These are phyloP conservation scores for Hymenoscyphus occultus DNA, from an alignment of 2,329 filamentous ascomycete genomes.

Conservation along the genomic window DNA sequence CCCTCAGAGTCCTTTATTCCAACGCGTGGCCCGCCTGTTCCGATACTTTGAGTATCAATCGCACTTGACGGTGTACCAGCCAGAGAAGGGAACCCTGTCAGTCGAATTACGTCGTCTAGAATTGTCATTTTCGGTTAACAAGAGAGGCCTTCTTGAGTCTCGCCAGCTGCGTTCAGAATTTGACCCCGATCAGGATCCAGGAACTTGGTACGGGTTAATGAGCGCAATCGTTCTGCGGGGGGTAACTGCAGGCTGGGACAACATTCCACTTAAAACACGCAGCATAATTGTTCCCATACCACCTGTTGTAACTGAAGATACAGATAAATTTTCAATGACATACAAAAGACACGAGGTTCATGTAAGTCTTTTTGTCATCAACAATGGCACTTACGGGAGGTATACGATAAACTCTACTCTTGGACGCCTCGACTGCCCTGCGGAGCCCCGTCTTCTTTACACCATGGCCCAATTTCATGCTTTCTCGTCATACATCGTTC, in stretches of 20 bases:
- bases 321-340: rapidly evolving
- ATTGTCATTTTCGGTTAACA: conserved; percentile 52
- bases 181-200: conserved; percentile 55
- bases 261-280: conserved; percentile 34
- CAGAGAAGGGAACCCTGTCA: conserved; percentile 33
- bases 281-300: conserved; percentile 51
- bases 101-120: conserved; percentile 53
- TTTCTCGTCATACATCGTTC: conserved; percentile 54
- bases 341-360: conserved; percentile 41
- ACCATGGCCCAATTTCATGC: conserved; percentile 59
- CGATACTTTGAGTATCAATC: conserved; percentile 45
- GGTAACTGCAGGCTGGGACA: neutral
- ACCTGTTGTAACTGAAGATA: too few relatives aligned
- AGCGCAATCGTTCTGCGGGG: conserved; percentile 57
- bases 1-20: conserved; percentile 43
- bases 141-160: conserved; percentile 43
- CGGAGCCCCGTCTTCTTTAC: conserved; percentile 54
- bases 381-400: conserved; percentile 43
- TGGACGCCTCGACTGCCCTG: conserved; percentile 53
- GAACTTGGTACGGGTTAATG: conserved; percentile 57
- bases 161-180: conserved; percentile 50
- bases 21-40: conserved; percentile 45
- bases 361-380: conserved; percentile 40
- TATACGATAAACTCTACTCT: conserved; percentile 55
- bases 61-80: conserved; percentile 48